Percentiles rank a stretch among this genome's conserved stretches.
phyloP scores from a whole-genome alignment of 2,329 filamentous ascomycete species.

The Dothideomycetidae sp. region DNA sequence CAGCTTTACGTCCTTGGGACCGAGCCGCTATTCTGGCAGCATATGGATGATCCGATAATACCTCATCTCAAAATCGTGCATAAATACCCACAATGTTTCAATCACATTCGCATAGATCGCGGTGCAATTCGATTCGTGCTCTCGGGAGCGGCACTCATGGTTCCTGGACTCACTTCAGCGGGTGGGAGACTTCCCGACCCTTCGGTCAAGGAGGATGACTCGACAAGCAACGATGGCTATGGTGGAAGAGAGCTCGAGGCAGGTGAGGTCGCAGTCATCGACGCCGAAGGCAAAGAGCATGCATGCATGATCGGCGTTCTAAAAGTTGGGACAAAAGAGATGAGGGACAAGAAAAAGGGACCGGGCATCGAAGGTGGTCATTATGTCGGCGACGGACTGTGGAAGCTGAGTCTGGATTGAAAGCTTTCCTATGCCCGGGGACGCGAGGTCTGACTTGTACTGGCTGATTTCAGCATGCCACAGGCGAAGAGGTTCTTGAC shows the following conservation, averaged over 20 bases:
- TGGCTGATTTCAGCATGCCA: no score
- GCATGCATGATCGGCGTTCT: constrained; percentile 78
- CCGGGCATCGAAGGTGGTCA: constrained; percentile 88
- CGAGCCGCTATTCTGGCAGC: constrained; percentile 82
- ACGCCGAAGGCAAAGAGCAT: constrained; percentile 85
- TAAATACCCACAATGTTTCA: constrained; percentile 72
- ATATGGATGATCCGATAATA: constrained; percentile 59
- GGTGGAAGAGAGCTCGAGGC: constrained; percentile 55
- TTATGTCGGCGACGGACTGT: constrained; percentile 86
- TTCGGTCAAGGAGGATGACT: constrained; percentile 23
- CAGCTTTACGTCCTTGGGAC: constrained; percentile 73
- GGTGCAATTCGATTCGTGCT: constrained; percentile 96
- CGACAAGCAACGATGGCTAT: constrained; percentile 31
- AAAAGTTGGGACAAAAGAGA: constrained; percentile 74
- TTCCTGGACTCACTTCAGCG: constrained; percentile 71
- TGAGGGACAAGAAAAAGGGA: constrained; percentile 88
- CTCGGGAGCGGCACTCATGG: constrained; percentile 88
- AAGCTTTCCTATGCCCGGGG: no score
- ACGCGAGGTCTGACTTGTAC: no score
- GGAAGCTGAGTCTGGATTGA: constrained; percentile 53
- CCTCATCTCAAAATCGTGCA: constrained; percentile 85
- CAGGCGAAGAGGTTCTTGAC: no score
- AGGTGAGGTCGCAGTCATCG: constrained; percentile 74
- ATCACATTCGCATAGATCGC: constrained; percentile 76
- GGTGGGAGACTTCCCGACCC: constrained; percentile 64